Conservation (phyloP, 805 yeast species). For the Candida endomychidarum region DNA sequence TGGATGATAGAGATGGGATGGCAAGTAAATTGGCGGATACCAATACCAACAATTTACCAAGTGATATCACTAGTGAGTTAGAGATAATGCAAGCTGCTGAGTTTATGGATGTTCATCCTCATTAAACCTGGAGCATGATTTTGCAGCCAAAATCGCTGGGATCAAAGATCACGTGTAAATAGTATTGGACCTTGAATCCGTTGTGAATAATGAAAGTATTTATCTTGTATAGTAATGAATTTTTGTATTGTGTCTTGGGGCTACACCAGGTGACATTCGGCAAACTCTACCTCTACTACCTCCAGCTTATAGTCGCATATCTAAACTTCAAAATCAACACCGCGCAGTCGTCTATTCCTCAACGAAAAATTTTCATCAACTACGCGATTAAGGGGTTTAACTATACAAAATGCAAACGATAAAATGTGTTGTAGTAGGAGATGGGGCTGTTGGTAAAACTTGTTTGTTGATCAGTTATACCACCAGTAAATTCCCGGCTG, state of each 20-base stretch:
- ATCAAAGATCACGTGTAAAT: not conserved
- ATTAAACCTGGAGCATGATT: too few species aligned
- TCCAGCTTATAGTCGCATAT: too few species aligned
- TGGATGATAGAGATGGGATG: conserved; percentile 42
- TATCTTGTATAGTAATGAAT: not conserved
- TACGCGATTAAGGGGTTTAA: conserved; percentile 8
- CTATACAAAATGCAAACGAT: conserved; percentile 50
- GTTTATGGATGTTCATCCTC: conserved; percentile 30
- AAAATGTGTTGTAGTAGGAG: conserved; percentile 98
- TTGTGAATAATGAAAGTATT: too few species aligned
- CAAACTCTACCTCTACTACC: too few species aligned
- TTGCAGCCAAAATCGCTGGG: too few species aligned
- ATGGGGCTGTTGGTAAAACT: conserved; percentile 99
- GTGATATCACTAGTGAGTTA: conserved; percentile 51
- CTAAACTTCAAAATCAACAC: too few species aligned
- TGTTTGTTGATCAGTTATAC: conserved; percentile 95
- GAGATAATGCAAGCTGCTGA: conserved; percentile 53
- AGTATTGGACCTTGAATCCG: too few species aligned
- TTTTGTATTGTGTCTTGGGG: too few species aligned
- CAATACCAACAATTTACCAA: conserved; percentile 55
- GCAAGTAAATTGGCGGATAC: conserved; percentile 53
- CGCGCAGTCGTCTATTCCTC: conserved; percentile 4
- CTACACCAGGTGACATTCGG: too few species aligned
- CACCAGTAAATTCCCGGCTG: conserved; percentile 95
- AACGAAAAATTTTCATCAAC: conserved; percentile 6